Evolutionary conservation across 2,329 filamentous ascomycete genomes (phyloP), one percentile per base, ranked within the genome.

Genomic region (Ampelomyces quisqualis): DNA sequence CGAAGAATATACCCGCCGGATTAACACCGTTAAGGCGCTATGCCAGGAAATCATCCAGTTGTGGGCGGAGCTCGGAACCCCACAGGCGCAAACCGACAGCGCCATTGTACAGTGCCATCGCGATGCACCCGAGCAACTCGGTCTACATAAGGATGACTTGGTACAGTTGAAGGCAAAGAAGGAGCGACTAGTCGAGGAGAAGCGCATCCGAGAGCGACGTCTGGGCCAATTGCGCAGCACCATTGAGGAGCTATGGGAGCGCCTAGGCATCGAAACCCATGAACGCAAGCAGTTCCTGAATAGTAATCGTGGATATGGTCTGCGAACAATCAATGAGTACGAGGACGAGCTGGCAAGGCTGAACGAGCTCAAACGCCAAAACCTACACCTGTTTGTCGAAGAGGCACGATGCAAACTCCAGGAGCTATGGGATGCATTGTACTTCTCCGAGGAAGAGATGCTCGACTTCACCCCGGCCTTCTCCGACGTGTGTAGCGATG

Each of bases 401-500:
- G 93, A 98, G 72, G 86, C 91, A 14, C 81, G 94, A 27, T 87
- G 83, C 70, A 88, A 88, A 64, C 78, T 98, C 8, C 91, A 97
- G 68, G 90, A 94, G 62, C 80, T 98, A 0, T 98, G 94, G 93
- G 93, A 98, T 64, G 77, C 82, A 0, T 74, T 98, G 1, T 97
- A 93, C 73, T 90, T 94, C 63, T 95, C 88, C 0, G 93, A 98
- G 65, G 93, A 98, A 60, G 93, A 98, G 72, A 97, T 97, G 90
- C 81, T 97, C 41, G 90, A 96, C 55, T 98, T 98, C 57, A 93
- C 90, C 0, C 93, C 94, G 0, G 93, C 90, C 28, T 97, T 97
- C 66, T 95, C 90, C 31, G 93, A 97, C 64, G 91, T 96, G 14
- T 96, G 94, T 71, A 96, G 90, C 58, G 93, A 98, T 66, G 93